A percentile compares a stretch with the other conserved stretches of the same genome.
Evolutionary conservation across 1,284 basidiomycete genomes (phyloP).

Genomic region (Somion occarium): DNA sequence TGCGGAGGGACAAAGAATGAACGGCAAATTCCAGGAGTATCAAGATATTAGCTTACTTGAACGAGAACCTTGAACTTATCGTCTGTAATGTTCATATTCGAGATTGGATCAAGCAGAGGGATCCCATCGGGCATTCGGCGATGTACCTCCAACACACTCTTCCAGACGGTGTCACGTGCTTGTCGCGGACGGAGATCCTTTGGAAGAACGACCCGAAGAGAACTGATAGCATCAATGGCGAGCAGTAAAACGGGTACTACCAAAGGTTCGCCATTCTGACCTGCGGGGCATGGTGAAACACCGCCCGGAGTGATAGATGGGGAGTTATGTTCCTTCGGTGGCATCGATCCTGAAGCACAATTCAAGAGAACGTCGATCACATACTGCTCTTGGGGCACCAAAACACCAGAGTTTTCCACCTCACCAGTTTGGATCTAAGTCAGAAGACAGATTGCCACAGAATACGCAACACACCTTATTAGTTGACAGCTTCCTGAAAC

Average conservation of each 20-base stretch:
- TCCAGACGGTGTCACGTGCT: constrained; percentile 82
- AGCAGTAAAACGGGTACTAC: constrained; percentile 89
- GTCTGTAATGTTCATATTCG: constrained; percentile 97
- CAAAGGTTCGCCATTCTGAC: constrained; percentile 76
- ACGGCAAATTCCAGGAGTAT: constrained; percentile 46
- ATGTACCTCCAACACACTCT: constrained; percentile 87
- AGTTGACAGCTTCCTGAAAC: too few relatives aligned
- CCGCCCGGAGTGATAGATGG: constrained; percentile 58
- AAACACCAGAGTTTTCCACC: constrained; percentile 63
- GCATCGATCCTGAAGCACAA: constrained; percentile 62
- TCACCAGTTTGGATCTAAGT: too few relatives aligned
- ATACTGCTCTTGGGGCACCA: constrained; percentile 86
- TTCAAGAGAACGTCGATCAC: constrained; percentile 92
- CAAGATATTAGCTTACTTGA: constrained; percentile 45
- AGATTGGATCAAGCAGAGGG: constrained; percentile 84
- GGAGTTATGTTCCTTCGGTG: constrained; percentile 59
- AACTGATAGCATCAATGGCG: constrained; percentile 83
- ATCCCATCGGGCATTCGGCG: constrained; percentile 88
- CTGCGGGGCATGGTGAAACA: constrained; percentile 68
- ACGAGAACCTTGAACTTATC: constrained; percentile 87
- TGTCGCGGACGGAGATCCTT: constrained; percentile 83
- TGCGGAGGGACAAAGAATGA: constrained; percentile 37
- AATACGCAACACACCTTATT: too few relatives aligned
- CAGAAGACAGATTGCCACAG: too few relatives aligned
- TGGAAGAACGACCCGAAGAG: constrained; percentile 84